Evolutionary conservation across 352 stramenopile genomes (phyloP).

Genomic region (Phytopythium ostracodes): DNA sequence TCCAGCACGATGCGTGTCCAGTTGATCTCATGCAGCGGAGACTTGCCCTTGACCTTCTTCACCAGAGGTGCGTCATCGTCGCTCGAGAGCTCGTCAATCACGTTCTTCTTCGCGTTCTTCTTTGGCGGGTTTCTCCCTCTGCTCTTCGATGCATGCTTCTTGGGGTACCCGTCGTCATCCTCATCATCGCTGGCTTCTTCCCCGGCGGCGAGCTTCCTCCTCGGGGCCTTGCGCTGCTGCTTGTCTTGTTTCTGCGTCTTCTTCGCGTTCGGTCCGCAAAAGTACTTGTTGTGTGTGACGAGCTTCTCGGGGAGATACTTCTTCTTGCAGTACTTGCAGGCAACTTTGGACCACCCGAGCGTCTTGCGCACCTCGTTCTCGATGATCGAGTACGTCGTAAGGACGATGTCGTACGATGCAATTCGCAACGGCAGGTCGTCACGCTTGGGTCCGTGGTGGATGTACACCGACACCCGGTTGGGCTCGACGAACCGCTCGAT

Average conservation of each 20-base stretch:
- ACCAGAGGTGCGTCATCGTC: conserved; percentile 21
- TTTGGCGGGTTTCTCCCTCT: conserved; percentile 21
- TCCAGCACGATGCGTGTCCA: conserved; percentile 98
- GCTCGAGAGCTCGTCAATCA: conserved; percentile 18
- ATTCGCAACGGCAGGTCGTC: conserved; percentile 70
- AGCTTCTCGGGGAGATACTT: conserved; percentile 94
- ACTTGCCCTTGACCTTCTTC: conserved; percentile 45
- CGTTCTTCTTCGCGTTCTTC: conserved; percentile 25
- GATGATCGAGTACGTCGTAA: conserved; percentile 98
- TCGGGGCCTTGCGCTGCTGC: conserved; percentile 59
- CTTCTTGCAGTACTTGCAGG: conserved; percentile 95
- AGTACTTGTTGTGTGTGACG: conserved; percentile 95
- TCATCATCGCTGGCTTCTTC: conserved; percentile 55
- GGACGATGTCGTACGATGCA: conserved; percentile 95
- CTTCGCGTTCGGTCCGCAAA: conserved; percentile 96
- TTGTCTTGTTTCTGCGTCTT: conserved; percentile 92
- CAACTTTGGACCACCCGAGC: conserved; percentile 65
- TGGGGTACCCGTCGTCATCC: conserved; percentile 49
- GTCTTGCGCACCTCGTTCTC: conserved; percentile 89
- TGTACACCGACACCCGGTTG: conserved; percentile 91
- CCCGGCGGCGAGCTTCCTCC: conserved; percentile 52
- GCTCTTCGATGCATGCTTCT: conserved; percentile 39
- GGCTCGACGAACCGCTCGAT: conserved; percentile 92
- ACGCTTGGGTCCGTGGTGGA: conserved; percentile 95
- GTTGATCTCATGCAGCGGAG: conserved; percentile 91